phyloP scores from a whole-genome alignment of 768 basidiomycete species.

The Pholiota microspora region DNA sequence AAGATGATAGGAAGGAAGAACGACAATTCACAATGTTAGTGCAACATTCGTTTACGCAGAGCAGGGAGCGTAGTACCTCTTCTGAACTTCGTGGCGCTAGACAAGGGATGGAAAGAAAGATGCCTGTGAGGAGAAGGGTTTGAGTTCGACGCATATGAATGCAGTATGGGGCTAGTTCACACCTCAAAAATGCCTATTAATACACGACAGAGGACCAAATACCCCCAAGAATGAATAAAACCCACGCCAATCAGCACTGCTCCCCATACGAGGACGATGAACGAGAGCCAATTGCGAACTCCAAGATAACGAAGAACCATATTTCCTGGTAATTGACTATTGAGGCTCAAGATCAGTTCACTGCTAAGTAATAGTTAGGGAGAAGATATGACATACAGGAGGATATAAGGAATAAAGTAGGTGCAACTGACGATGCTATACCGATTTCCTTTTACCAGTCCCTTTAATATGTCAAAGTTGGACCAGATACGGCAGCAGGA shows the following conservation, averaged over 20 bases:
- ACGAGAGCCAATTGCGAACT: constrained; percentile 42
- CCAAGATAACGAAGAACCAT: constrained; percentile 41
- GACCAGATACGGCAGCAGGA: no score
- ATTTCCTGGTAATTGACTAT: constrained; percentile 42
- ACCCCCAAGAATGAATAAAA: constrained; percentile 39
- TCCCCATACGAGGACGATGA: constrained; percentile 41
- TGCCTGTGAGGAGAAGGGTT: constrained; percentile 22
- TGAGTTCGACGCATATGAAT: background rate
- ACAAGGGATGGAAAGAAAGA: constrained; percentile 41
- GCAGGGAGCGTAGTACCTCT: constrained; percentile 25
- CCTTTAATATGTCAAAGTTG: no score
- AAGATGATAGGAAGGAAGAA: constrained; percentile 49
- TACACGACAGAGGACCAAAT: constrained; percentile 39
- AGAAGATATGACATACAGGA: constrained; percentile 37
- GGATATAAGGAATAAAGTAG: constrained; percentile 44
- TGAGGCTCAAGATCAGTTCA: constrained; percentile 1
- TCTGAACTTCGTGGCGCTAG: constrained; percentile 42
- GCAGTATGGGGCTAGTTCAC: constrained; percentile 6
- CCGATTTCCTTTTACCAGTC: constrained; percentile 30
- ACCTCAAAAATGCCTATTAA: constrained; percentile 46
- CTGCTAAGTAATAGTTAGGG: background rate
- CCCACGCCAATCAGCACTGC: constrained; percentile 44
- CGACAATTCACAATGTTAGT: constrained; percentile 26
- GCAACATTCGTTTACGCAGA: background rate
- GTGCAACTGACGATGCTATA: constrained; percentile 41